Evolutionary conservation across 106 monocot genomes (phyloP).

Genomic region (Agapanthus africanus): DNA sequence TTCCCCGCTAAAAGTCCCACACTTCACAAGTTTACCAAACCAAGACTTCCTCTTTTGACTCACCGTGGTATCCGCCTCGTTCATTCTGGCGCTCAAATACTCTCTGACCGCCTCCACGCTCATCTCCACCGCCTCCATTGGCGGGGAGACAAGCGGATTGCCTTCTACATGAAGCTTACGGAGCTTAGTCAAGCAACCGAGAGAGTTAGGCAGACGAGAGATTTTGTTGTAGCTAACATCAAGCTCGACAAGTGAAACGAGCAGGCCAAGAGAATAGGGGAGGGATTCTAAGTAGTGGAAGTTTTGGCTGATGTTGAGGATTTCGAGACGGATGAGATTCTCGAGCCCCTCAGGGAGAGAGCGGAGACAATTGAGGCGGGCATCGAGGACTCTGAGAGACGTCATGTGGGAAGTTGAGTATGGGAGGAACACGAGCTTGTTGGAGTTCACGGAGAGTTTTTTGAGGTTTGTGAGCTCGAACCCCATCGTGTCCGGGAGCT

Average conservation of each 20-base stretch:
- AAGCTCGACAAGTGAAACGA: conserved; percentile 42
- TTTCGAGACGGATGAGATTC: conserved; percentile 46
- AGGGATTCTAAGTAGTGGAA: conserved; percentile 47
- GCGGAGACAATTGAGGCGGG: conserved; percentile 59
- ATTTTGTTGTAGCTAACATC: conserved; percentile 72
- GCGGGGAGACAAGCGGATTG: conserved; percentile 45
- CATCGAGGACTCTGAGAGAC: conserved; percentile 48
- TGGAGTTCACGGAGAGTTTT: conserved; percentile 44
- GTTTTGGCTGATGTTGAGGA: conserved; percentile 62
- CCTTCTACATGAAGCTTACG: conserved; percentile 35
- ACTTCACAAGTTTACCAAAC: conserved; percentile 41
- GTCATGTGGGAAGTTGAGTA: conserved; percentile 64
- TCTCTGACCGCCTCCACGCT: conserved; percentile 30
- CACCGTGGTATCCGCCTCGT: neutral
- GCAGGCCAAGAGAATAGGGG: conserved; percentile 59
- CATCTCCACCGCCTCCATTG: conserved; percentile 44
- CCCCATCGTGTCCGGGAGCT: conserved; percentile 59
- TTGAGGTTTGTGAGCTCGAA: conserved; percentile 57
- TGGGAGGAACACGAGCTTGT: conserved; percentile 58
- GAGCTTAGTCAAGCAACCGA: conserved; percentile 50
- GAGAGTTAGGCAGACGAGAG: conserved; percentile 44
- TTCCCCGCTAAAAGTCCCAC: conserved; percentile 15
- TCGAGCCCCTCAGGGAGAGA: conserved; percentile 62
- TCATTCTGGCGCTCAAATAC: conserved; percentile 47
- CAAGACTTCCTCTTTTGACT: neutral